A percentile compares a stretch with the other conserved stretches of the same genome.
phyloP scores from a whole-genome alignment of 257 asterid genomes.

The Primulina huaijiensis region DNA sequence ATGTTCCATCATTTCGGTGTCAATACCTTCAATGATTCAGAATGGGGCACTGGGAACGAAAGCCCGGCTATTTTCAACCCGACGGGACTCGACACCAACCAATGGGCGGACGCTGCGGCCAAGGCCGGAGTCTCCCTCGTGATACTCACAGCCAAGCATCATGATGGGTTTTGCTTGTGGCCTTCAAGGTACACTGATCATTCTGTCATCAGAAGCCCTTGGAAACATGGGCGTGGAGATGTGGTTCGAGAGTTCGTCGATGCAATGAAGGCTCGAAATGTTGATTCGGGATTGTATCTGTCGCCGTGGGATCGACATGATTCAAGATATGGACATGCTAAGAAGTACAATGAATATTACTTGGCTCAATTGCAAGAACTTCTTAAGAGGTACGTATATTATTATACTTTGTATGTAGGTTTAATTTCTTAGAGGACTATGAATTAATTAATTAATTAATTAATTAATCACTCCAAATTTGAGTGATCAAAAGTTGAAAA shows the following conservation, averaged over 20 bases:
- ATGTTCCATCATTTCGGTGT: slow-evolving; percentile 90
- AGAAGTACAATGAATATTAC: slow-evolving; percentile 72
- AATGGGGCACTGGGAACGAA: slow-evolving; percentile 88
- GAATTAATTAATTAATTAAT: too few species aligned
- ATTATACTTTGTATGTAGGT: too few species aligned
- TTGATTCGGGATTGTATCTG: slow-evolving; percentile 77
- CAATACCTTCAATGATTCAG: slow-evolving; percentile 80
- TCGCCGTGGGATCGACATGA: slow-evolving; percentile 98
- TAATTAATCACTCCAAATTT: too few species aligned
- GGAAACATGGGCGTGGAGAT: slow-evolving; percentile 73
- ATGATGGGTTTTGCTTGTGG: slow-evolving; percentile 96
- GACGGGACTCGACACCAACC: slow-evolving; percentile 49
- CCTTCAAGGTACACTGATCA: slow-evolving; percentile 83
- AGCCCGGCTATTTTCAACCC: slow-evolving; percentile 69
- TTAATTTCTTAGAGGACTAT: too few species aligned
- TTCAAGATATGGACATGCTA: slow-evolving; percentile 57
- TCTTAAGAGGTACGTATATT: slow-evolving; percentile 44
- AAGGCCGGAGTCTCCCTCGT: slow-evolving; percentile 62
- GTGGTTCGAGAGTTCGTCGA: slow-evolving; percentile 61
- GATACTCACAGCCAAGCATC: slow-evolving; percentile 91
- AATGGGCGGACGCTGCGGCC: slow-evolving; percentile 76
- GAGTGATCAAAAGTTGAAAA: too few species aligned
- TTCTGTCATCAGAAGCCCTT: slow-evolving; percentile 72
- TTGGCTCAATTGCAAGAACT: slow-evolving; percentile 94
- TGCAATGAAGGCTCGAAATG: slow-evolving; percentile 59